These are phyloP conservation scores for Chytriomyces sp. DNA, from an alignment of 192 early-diverging fungal genomes.

Conservation along the genomic window DNA sequence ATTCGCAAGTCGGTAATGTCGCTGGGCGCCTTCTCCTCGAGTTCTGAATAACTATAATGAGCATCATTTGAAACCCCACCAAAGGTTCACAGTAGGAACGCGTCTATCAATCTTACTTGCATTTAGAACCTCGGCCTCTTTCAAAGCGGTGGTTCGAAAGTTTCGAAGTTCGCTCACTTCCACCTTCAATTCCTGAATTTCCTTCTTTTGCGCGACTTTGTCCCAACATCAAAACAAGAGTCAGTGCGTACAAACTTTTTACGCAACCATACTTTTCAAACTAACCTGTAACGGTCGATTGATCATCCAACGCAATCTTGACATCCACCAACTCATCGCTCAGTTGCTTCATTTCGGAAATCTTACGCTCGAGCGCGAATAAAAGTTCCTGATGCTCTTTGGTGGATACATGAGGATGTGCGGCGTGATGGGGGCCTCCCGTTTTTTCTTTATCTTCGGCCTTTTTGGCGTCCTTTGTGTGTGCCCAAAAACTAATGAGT, in stretches of 20 bases:
- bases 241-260: neutral
- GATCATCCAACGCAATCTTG: slow-evolving; percentile 45
- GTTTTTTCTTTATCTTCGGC: neutral
- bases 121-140: slow-evolving; percentile 34
- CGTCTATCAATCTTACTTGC: slow-evolving; percentile 18
- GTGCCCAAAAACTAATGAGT: no score
- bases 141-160: slow-evolving; percentile 36
- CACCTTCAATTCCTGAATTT: slow-evolving; percentile 37
- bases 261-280: no score
- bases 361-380: slow-evolving; percentile 56
- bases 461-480: no score
- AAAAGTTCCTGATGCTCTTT: slow-evolving; percentile 57
- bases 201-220: slow-evolving; percentile 35
- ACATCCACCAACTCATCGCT: slow-evolving; percentile 46
- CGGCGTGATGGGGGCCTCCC: neutral
- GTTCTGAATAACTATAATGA: slow-evolving; percentile 1
- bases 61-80: no score
- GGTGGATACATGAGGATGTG: slow-evolving; percentile 32
- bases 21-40: slow-evolving; percentile 31
- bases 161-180: slow-evolving; percentile 32
- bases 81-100: neutral
- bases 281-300: slow-evolving; percentile 38
- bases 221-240: slow-evolving; percentile 5
- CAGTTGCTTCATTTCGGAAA: slow-evolving; percentile 50
- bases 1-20: slow-evolving; percentile 38